Evolutionary conservation across 768 basidiomycete species (phyloP), one percentile per base, ranked within the genome.

Genomic region (Sutorius australiensis): DNA sequence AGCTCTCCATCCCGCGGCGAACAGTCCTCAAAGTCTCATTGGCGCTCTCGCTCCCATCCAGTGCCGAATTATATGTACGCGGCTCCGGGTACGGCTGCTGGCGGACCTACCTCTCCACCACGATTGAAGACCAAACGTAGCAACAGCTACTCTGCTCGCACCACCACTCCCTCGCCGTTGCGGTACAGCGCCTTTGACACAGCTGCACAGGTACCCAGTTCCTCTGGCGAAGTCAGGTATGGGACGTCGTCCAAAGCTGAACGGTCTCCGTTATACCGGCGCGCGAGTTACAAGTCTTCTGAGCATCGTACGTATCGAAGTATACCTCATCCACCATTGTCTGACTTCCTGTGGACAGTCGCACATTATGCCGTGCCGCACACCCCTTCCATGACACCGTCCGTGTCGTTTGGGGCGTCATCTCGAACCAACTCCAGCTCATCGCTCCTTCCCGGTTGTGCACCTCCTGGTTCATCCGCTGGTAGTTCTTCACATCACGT

Each of bases 361-460:
- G 60, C 65, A 6, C 65, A 71, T 39, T 69, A 71, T 54, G 60
- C 65, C 33, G 59, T 72, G 57, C 59, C 64, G 2, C 65, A 54
- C 37, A 66, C 69, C 9, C 63, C 71, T 14, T 64, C 61, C 42
- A 54, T 68, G 53, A 56, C 71, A 5, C 69, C 67, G 7, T 71
- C 69, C 5, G 61, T 66, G 17, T 64, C 64, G 19, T 69, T 75
- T 46, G 68, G 69, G 5, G 47, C 69, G 11, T 81, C 80, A 42
- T 78, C 78, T 39, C 75, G 77, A 19, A 78, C 80, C n/a, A 75
- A 75, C 49, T 81, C 80, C 5, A 77, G 70, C 55, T 77, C 78
- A 10, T 82, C 82, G 1, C 59, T 80, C 32, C 71, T 67, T 47
- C 76, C 71, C 34, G 71, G 72, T 32, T 74, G 72, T 36, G 67